Evolutionary conservation across 352 stramenopile species (phyloP), one percentile per base, ranked within the genome.

Genomic region (Phytopythium aichiense): DNA sequence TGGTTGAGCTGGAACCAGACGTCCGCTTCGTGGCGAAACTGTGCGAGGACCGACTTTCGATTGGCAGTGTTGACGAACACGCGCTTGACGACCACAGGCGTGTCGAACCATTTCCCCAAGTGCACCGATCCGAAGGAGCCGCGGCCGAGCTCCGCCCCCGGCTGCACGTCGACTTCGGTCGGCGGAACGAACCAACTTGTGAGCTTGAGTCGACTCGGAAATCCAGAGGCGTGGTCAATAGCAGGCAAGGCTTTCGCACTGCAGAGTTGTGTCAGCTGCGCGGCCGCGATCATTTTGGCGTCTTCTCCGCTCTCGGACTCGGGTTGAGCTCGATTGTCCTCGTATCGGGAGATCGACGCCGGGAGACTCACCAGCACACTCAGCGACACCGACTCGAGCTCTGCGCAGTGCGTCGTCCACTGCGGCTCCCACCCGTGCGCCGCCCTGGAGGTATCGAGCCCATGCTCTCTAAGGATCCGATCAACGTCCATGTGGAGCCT

Each of bases 1-100:
- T 77, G 67, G 25, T 70, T 72, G 8, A 77, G 61, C 58, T 61
- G 43, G 35, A 66, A 67, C 67, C 70, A 77, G 35, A 74, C 69
- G 53, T 61, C 66, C 13, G 70, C 48, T 61, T 77, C 70, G 16
- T 67, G 55, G 22, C 67, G 63, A 23, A 77, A 74, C 23, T 59
- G 54, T 1, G 12, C n/a, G 20, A 13, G 37, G 15, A 37, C 13
- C 4, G 8, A 13, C 12, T 22, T 20, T 1, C 30, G 11, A 13
- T 12, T n/a, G 15, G 8, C 18, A 7, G 52, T 1, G 1, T 49
- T 25, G 13, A 61, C 28, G 6, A 64, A 40, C 22, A 74, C 63
- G 37, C 71, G 66, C 51, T 77, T 77, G 40, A 77, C 56, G 7
- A 75, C 51, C 15, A 75, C 71, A 7, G 65, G 54, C 23, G 23